phyloP scores from a whole-genome alignment of 805 yeast genomes.

The Zygoascus ofunaensis region DNA sequence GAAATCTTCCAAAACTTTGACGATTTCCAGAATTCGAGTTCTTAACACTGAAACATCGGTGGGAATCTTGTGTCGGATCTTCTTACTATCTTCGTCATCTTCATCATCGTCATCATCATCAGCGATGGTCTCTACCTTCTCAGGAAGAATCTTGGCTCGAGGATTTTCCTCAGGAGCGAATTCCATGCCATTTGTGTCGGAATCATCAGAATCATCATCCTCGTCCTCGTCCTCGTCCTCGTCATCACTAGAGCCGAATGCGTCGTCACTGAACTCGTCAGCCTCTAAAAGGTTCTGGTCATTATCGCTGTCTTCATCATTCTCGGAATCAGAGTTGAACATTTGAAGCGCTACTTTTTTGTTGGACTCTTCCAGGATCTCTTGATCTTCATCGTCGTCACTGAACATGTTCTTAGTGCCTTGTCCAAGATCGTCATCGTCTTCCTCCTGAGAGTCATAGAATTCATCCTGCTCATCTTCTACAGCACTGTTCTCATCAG shows the following conservation, averaged over 20 bases:
- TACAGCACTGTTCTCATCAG: slow-evolving; percentile 13
- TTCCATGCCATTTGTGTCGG: slow-evolving; percentile 13
- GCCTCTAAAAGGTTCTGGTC: slow-evolving; percentile 17
- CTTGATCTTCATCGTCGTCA: slow-evolving; percentile 61
- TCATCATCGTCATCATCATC: slow-evolving; percentile 26
- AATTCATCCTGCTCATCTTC: slow-evolving; percentile 32
- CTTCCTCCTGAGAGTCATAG: slow-evolving; percentile 58
- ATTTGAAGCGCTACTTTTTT: slow-evolving; percentile 15
- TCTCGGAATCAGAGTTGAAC: slow-evolving; percentile 15
- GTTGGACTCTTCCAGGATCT: slow-evolving; percentile 30
- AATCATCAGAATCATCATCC: slow-evolving; percentile 14
- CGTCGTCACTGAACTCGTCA: slow-evolving; percentile 17
- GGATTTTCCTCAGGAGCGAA: slow-evolving; percentile 17
- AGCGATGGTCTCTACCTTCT: slow-evolving; percentile 34
- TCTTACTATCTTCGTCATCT: slow-evolving; percentile 36
- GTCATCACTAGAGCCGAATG: slow-evolving; percentile 33
- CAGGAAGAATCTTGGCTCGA: slow-evolving; percentile 56
- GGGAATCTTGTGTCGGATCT: slow-evolving; percentile 31
- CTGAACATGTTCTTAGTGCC: slow-evolving; percentile 65
- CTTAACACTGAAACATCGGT: slow-evolving; percentile 75
- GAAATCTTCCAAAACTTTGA: slow-evolving; percentile 88
- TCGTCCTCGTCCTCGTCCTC: slow-evolving; percentile 40
- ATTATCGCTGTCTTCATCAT: slow-evolving; percentile 15
- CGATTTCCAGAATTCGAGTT: slow-evolving; percentile 91
- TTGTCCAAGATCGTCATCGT: slow-evolving; percentile 21